Evolutionary conservation across 441 rosid species (phyloP).

Genomic region (Capsella rubella): DNA sequence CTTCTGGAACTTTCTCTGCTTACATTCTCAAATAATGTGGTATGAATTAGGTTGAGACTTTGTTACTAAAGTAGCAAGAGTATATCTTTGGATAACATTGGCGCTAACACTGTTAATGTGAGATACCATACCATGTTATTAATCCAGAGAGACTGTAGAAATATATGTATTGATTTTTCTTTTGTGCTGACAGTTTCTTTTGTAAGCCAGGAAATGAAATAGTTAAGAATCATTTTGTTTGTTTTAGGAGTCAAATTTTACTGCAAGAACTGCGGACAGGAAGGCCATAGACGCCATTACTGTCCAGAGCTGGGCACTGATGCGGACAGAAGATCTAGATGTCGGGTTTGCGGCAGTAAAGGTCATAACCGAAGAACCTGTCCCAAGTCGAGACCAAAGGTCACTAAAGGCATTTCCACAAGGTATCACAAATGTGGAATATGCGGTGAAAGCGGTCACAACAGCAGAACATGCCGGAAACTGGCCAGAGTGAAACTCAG

Average conservation of each 20-base stretch:
- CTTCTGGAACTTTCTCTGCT: not conserved
- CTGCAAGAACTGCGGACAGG: conserved; percentile 78
- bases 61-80: conserved; percentile 1
- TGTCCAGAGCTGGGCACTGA: conserved; percentile 71
- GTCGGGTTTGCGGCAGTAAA: conserved; percentile 73
- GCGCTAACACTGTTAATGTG: conserved; percentile 1
- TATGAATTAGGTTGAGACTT: conserved; percentile 7
- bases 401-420: conserved; percentile 38
- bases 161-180: conserved; percentile 6
- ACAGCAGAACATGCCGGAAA: conserved; percentile 68
- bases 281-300: conserved; percentile 90
- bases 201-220: conserved; percentile 4
- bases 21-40: not conserved
- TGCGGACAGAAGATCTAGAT: conserved; percentile 60
- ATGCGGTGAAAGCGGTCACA: conserved; percentile 75
- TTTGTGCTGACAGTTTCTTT: not conserved
- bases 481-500: conserved; percentile 34
- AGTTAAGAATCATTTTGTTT: not conserved
- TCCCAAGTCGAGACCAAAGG: conserved; percentile 47
- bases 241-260: conserved; percentile 72
- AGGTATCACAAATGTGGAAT: conserved; percentile 55
- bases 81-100: not conserved
- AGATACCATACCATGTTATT: conserved; percentile 10
- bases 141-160: not conserved
- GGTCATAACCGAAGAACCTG: conserved; percentile 93